A percentile compares a stretch with the other conserved stretches of the same genome.
phyloP scores from a whole-genome alignment of 139 green algal species.

The Axilococcus clingmanii region DNA sequence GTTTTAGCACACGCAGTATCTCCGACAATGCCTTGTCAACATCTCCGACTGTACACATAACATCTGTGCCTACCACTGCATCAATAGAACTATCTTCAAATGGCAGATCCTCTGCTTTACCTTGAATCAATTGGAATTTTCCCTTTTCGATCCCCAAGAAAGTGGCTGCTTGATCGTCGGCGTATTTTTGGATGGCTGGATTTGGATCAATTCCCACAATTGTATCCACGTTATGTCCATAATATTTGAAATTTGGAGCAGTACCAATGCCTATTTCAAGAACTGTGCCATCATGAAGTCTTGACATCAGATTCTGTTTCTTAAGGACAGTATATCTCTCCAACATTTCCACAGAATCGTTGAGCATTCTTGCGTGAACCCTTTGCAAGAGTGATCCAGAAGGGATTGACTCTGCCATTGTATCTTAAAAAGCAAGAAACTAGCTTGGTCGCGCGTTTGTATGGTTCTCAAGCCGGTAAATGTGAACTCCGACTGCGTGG shows the following conservation, averaged over 20 bases:
- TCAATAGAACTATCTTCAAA: conserved; percentile 1
- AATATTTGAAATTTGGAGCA: conserved; percentile 2
- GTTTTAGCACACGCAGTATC: background rate
- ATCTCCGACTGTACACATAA: background rate
- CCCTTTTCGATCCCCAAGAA: background rate
- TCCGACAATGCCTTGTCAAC: background rate
- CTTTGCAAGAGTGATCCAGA: no score
- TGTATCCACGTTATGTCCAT: conserved; percentile 1
- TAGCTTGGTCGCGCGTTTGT: no score
- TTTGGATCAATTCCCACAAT: conserved; percentile 4
- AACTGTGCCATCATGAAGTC: no score
- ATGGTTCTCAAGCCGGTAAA: no score
- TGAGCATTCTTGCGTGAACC: no score
- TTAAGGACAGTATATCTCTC: no score
- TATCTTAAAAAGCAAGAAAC: no score
- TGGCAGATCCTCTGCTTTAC: background rate
- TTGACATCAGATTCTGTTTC: no score
- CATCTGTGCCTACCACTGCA: conserved; percentile 4
- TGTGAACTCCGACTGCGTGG: no score
- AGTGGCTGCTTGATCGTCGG: background rate
- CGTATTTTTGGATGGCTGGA: background rate
- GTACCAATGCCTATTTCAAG: background rate
- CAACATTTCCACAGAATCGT: no score
- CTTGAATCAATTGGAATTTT: no score
- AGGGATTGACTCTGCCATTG: no score